phyloP scores from a whole-genome alignment of 2,329 filamentous ascomycete species.

The Sporothrix variecibatus region DNA sequence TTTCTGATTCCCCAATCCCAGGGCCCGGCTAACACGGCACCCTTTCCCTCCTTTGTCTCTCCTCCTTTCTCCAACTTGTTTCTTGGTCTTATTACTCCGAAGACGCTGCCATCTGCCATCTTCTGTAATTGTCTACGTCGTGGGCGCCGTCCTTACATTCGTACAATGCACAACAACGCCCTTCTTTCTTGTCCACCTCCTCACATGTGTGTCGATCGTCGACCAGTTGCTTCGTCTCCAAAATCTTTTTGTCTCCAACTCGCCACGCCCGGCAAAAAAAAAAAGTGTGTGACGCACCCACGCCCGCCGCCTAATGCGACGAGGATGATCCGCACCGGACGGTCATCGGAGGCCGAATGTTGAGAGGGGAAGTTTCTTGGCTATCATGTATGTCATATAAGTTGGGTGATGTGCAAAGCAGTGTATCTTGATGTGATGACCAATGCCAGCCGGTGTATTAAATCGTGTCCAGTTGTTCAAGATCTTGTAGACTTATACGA shows the following conservation, averaged over 20 bases:
- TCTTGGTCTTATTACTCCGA: background rate
- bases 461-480: background rate
- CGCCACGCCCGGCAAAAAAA: background rate
- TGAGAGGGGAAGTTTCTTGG: background rate
- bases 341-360: constrained; percentile 1
- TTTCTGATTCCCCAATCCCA: background rate
- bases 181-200: background rate
- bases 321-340: constrained; percentile 9
- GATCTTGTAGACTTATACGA: background rate
- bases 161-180: background rate
- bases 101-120: background rate
- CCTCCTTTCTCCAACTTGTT: background rate
- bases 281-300: background rate
- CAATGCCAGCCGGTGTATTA: background rate
- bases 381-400: background rate
- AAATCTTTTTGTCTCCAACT: background rate
- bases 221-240: background rate
- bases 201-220: background rate
- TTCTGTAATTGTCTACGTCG: background rate
- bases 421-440: background rate
- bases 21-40: constrained; percentile 19
- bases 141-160: background rate
- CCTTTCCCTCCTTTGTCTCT: background rate
- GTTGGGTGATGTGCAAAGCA: too few relatives aligned
- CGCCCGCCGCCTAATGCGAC: background rate